Base-by-base conservation (phyloP, 257 asterid genomes). In the Rubia yunnanensis region DNA sequence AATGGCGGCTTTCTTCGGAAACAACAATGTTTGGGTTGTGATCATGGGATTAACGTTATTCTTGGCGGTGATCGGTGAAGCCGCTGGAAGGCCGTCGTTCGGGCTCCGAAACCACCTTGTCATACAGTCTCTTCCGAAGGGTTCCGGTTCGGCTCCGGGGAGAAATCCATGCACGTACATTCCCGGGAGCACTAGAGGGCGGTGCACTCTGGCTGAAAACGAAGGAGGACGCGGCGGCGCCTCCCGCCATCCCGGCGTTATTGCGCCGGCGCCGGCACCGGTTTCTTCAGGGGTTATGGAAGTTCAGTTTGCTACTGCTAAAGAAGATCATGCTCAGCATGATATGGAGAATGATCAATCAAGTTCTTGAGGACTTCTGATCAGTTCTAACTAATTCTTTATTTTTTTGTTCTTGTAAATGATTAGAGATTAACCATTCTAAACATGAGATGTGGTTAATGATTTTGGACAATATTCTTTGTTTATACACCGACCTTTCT, bases 141-240 rank as follows among this genome's bases (percentile, higher is more conserved):
- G 94, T 39, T 49, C 39, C 1, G 78, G 58, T 14, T 76, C 72
- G 0, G 31, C 79, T 18, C 79, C 87, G 5, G 26, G 70, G 26
- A 55, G 70, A 48, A 86, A 70, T 65, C 82, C 94, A 26, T 86
- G 94, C 77, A 82, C 94, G 9, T 75, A 75, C 54, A 77, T 84
- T 58, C 91, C 88, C 7, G 81, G 84, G 1, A 39, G 10, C 4
- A 71, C 74, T 62, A 74, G 36, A 7, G 83, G 89, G n/a, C 87
- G 85, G 1, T 83, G 88, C 63, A 65, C 81, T 1, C 35, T 85
- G 59, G 84, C 76, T 10, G 35, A 56, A 20, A 28, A 64, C 15
- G 74, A 73, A 50, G 46, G n/a, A n/a, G n/a, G n/a, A n/a, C n/a
- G n/a, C n/a, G n/a, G n/a, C 34, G 70, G 44, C 49, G 76, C 41